Evolutionary conservation across 2,329 filamentous ascomycete genomes (phyloP).

Genomic region (Ophiostoma perfectum): DNA sequence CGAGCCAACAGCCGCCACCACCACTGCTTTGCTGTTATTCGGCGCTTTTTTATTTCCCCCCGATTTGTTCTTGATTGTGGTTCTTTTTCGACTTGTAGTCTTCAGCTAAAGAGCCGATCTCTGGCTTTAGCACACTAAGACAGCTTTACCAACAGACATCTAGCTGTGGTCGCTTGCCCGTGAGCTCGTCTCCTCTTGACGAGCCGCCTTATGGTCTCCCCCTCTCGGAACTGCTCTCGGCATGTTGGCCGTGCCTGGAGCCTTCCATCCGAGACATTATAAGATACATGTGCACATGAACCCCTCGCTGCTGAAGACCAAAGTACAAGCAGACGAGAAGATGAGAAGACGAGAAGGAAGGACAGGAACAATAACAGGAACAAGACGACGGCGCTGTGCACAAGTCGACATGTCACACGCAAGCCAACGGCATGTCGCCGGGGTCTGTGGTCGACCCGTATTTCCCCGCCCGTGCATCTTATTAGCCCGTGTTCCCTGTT

Average conservation of each 20-base stretch:
- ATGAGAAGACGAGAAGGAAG: too few relatives aligned
- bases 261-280: neutral
- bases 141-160: neutral
- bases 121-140: neutral
- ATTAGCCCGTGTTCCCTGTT: neutral
- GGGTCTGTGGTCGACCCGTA: neutral
- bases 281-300: neutral
- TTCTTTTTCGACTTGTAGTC: neutral
- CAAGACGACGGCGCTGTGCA: too few relatives aligned
- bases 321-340: too few relatives aligned
- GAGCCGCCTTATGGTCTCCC: neutral
- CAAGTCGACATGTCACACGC: too few relatives aligned
- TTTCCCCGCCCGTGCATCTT: neutral
- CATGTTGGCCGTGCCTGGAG: neutral
- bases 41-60: neutral
- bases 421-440: too few relatives aligned
- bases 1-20: neutral
- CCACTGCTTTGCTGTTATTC: neutral
- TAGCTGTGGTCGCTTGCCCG: neutral
- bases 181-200: neutral
- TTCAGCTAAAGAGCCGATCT: neutral
- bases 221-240: neutral
- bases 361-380: too few relatives aligned
- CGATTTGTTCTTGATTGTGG: neutral
- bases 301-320: too few relatives aligned